Conservation (phyloP, 805 yeast species). For the Metschnikowia kunwiensis region DNA sequence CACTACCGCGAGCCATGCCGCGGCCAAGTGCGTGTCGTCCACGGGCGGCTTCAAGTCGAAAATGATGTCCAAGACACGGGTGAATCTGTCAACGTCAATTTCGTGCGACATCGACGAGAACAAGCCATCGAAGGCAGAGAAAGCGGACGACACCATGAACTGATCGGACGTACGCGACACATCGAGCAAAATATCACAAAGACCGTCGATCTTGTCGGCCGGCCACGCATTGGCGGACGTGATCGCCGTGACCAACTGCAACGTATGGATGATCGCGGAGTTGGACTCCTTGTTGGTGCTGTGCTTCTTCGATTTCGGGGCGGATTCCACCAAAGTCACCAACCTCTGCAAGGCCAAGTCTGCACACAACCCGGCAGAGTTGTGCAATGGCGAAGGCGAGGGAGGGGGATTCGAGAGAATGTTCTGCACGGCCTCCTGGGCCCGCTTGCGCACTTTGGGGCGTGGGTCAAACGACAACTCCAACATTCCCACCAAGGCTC, state of each 20-base stretch:
- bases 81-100: conserved; percentile 61
- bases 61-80: conserved; percentile 63
- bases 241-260: conserved; percentile 72
- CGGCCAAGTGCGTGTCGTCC: conserved; percentile 82
- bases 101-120: conserved; percentile 62
- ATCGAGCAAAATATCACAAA: conserved; percentile 74
- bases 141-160: conserved; percentile 75
- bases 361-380: conserved; percentile 68
- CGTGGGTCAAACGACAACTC: conserved; percentile 81
- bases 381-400: conserved; percentile 75
- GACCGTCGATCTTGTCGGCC: conserved; percentile 54
- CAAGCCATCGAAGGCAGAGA: conserved; percentile 77
- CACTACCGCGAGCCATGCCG: conserved; percentile 92
- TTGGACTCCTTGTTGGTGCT: conserved; percentile 47
- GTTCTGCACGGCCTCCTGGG: conserved; percentile 77
- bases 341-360: conserved; percentile 62
- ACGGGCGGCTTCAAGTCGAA: conserved; percentile 77
- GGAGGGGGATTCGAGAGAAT: conserved; percentile 67
- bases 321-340: conserved; percentile 40
- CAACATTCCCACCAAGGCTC: conserved; percentile 76
- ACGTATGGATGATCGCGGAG: conserved; percentile 64
- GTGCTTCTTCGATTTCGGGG: conserved; percentile 29
- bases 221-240: conserved; percentile 86
- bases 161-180: conserved; percentile 83
- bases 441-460: conserved; percentile 94